Conservation (phyloP, 2,329 filamentous ascomycete species). For the Tolypocladium tropicale region DNA sequence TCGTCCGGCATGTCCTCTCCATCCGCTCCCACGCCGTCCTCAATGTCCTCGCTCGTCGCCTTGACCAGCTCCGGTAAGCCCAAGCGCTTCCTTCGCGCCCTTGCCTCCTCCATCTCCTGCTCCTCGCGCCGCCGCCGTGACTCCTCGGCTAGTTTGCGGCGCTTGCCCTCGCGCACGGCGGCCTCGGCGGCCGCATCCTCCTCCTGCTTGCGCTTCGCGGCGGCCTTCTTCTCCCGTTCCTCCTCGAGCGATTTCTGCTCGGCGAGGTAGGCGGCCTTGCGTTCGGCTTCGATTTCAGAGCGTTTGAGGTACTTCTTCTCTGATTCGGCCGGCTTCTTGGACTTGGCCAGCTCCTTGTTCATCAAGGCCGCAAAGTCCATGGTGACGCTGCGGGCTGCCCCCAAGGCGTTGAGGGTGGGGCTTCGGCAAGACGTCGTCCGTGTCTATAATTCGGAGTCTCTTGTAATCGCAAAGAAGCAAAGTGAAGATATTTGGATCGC, state of each 20-base stretch:
- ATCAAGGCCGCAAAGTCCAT: constrained; percentile 98
- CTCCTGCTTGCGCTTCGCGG: constrained; percentile 79
- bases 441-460: background rate
- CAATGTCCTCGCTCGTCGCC: constrained; percentile 28
- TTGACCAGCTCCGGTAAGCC: constrained; percentile 65
- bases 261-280: constrained; percentile 67
- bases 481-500: background rate
- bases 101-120: constrained; percentile 64
- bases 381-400: constrained; percentile 12
- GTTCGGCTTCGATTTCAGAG: constrained; percentile 74
- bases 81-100: constrained; percentile 60
- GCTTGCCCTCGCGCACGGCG: constrained; percentile 69
- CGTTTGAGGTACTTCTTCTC: constrained; percentile 74
- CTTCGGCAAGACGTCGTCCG: background rate
- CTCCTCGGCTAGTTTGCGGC: constrained; percentile 70
- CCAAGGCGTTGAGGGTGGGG: background rate
- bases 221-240: constrained; percentile 57
- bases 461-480: background rate
- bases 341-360: constrained; percentile 83
- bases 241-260: constrained; percentile 68
- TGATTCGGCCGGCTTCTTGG: constrained; percentile 42
- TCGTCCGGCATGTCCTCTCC: constrained; percentile 60
- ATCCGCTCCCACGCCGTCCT: constrained; percentile 30
- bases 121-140: constrained; percentile 59
- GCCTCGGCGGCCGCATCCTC: constrained; percentile 70